phyloP scores from a whole-genome alignment of 2,329 filamentous ascomycete genomes.

The Aspergillus fumigatiaffinis region DNA sequence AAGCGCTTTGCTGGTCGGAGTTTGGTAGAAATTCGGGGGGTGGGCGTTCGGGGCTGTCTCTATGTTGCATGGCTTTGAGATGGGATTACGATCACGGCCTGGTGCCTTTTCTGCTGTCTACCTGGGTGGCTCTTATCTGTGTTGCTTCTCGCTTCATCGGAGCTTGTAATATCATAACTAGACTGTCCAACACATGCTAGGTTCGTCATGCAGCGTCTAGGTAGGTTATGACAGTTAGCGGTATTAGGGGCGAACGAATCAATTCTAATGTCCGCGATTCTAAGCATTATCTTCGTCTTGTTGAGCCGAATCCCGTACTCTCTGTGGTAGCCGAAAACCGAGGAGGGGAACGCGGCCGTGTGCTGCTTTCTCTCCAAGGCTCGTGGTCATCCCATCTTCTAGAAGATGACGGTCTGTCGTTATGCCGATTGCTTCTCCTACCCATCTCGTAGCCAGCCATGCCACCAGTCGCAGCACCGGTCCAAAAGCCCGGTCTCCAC shows the following conservation, averaged over 20 bases:
- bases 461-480: conserved; percentile 40
- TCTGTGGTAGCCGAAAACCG: conserved; percentile 29
- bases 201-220: neutral
- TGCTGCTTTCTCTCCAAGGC: conserved; percentile 32
- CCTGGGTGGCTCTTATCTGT: neutral
- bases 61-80: neutral
- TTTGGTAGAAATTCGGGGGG: neutral
- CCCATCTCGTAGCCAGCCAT: conserved; percentile 42
- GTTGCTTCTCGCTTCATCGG: neutral
- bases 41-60: conserved; percentile 1
- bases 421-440: conserved; percentile 19
- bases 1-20: neutral
- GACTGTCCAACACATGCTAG: neutral
- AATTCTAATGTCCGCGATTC: neutral
- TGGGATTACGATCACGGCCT: neutral
- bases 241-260: neutral
- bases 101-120: neutral
- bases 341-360: conserved; percentile 28
- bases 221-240: neutral
- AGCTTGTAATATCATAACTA: neutral
- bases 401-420: conserved; percentile 12
- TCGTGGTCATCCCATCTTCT: conserved; percentile 12
- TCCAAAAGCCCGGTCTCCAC: conserved; percentile 48
- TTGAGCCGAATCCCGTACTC: conserved; percentile 46
- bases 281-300: conserved; percentile 34